Percentiles rank a stretch among this genome's conserved stretches.
Evolutionary conservation across 2,329 filamentous ascomycete genomes (phyloP).

Genomic region (Fusarium irregulare): DNA sequence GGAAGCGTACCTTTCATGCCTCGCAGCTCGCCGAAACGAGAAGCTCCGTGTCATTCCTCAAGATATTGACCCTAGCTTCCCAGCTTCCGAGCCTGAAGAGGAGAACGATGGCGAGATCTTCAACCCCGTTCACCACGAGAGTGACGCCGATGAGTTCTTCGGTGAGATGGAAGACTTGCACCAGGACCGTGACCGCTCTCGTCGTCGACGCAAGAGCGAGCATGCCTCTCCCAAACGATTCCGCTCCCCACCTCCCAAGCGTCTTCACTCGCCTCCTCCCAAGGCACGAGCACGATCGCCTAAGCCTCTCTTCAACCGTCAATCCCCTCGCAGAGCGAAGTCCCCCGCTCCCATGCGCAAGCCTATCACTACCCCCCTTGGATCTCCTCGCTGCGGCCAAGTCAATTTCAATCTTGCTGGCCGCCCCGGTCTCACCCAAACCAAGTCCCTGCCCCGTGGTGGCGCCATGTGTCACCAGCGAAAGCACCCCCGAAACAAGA

Average conservation of each 20-base stretch:
- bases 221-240: constrained; percentile 58
- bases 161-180: constrained; percentile 76
- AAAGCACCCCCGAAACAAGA: constrained; percentile 57
- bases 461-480: constrained; percentile 74
- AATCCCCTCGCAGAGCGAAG: constrained; percentile 76
- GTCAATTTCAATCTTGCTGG: constrained; percentile 55
- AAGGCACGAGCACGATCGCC: constrained; percentile 64
- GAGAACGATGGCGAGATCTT: constrained; percentile 79
- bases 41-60: constrained; percentile 90
- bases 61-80: constrained; percentile 97
- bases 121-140: constrained; percentile 68
- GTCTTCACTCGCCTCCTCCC: constrained; percentile 53
- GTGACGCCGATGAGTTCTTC: constrained; percentile 75
- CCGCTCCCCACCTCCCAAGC: constrained; percentile 57
- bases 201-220: constrained; percentile 62
- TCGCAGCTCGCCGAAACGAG: constrained; percentile 82
- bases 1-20: constrained; percentile 87
- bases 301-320: constrained; percentile 68
- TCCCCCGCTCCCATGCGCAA: constrained; percentile 79
- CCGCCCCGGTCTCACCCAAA: constrained; percentile 77
- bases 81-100: constrained; percentile 90
- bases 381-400: constrained; percentile 56
- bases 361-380: constrained; percentile 50
- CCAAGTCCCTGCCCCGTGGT: constrained; percentile 87
- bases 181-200: constrained; percentile 65